phyloP scores from a whole-genome alignment of 129 eudicot genomes.

The Flaveria brownii region DNA sequence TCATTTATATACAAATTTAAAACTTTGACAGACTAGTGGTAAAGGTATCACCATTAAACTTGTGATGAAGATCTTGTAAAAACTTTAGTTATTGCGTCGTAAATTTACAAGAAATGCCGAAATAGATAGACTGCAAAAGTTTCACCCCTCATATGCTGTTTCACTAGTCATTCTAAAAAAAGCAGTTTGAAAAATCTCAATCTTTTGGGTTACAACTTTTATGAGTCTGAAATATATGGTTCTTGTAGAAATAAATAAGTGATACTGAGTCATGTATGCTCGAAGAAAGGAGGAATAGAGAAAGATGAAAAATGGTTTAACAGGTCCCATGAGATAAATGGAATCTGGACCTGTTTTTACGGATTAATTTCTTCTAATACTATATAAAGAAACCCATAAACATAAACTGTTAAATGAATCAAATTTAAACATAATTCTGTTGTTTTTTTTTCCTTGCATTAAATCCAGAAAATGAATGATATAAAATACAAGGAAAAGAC shows the following conservation, averaged over 20 bases:
- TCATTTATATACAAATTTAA: not conserved
- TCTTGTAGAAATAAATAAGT: not conserved
- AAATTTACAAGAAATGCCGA: too few relatives aligned
- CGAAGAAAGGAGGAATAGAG: not conserved
- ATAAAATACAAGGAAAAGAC: conserved; percentile 7
- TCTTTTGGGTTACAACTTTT: not conserved
- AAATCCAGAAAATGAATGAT: conserved; percentile 18
- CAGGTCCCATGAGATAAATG: not conserved
- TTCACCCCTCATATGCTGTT: too few relatives aligned
- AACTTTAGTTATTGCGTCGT: too few relatives aligned
- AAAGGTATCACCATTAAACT: too few relatives aligned
- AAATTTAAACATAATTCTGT: not conserved
- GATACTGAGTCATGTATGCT: not conserved
- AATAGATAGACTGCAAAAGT: too few relatives aligned
- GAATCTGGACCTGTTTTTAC: not conserved
- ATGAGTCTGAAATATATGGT: not conserved
- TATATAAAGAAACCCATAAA: not conserved
- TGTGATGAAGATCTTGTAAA: too few relatives aligned
- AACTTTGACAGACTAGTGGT: not conserved
- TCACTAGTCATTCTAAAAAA: not conserved
- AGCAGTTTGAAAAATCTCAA: not conserved
- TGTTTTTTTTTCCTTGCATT: not conserved
- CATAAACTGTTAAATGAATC: conserved; percentile 1
- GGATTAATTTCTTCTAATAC: not conserved
- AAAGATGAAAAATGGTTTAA: not conserved